Percentiles rank a stretch among this genome's conserved stretches.
phyloP scores from a whole-genome alignment of 257 asterid genomes.

The Plantago elongata region DNA sequence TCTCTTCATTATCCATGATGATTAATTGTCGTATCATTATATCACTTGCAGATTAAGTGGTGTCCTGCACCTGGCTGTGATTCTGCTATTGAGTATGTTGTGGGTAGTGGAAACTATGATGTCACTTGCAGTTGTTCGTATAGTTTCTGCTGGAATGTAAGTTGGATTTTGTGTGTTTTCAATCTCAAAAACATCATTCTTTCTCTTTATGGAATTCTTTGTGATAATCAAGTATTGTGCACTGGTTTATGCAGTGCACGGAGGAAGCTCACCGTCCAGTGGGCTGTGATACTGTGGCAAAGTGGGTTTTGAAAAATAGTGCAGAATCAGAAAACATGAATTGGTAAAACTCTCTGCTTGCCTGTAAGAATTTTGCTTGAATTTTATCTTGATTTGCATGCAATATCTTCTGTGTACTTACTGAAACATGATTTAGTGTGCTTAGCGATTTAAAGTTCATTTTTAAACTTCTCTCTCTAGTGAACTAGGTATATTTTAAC shows the following conservation, averaged over 20 bases:
- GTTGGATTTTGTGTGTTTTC: constrained; percentile 29
- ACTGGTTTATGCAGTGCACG: constrained; percentile 60
- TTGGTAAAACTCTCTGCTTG: constrained; percentile 45
- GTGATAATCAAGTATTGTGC: constrained; percentile 8
- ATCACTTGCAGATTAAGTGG: constrained; percentile 79
- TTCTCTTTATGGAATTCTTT: constrained; percentile 18
- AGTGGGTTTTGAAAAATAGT: constrained; percentile 91
- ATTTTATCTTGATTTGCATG: not conserved
- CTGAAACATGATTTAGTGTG: no score
- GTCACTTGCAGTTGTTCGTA: constrained; percentile 85
- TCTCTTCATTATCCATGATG: constrained; percentile 7
- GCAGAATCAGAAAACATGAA: constrained; percentile 99
- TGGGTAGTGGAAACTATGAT: constrained; percentile 92
- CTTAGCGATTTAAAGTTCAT: no score
- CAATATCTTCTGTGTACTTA: no score
- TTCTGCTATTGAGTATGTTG: constrained; percentile 77
- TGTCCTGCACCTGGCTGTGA: constrained; percentile 99
- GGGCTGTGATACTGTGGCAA: constrained; percentile 86
- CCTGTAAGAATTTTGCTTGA: not conserved
- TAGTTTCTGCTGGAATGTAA: constrained; percentile 98
- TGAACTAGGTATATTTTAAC: no score
- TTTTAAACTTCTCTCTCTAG: no score
- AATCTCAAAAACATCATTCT: not conserved
- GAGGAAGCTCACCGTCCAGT: constrained; percentile 99
- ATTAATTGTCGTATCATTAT: constrained; percentile 2